These are phyloP conservation scores for Deinandra increscens DNA, from an alignment of 129 eudicot species.

Conservation along the genomic window DNA sequence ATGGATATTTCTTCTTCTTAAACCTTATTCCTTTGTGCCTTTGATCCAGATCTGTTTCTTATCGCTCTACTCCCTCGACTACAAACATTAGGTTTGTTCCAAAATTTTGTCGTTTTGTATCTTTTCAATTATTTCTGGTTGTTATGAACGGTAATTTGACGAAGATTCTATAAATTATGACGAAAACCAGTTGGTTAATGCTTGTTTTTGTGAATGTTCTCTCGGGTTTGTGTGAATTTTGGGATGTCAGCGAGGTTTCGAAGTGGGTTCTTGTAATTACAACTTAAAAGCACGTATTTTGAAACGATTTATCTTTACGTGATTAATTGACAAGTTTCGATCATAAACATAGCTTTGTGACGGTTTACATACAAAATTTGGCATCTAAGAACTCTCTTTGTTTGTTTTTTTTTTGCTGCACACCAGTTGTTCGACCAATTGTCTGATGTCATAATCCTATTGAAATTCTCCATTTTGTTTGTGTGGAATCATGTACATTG, in stretches of 20 bases:
- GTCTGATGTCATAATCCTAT: slow-evolving; percentile 9
- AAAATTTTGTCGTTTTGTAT: slow-evolving; percentile 20
- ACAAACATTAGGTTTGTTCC: slow-evolving; percentile 40
- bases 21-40: slow-evolving; percentile 28
- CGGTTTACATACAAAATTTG: neutral
- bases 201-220: neutral
- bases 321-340: neutral
- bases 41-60: slow-evolving; percentile 56
- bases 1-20: slow-evolving; percentile 28
- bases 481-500: neutral
- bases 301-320: neutral
- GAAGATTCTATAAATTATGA: neutral
- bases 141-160: slow-evolving; percentile 10
- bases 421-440: slow-evolving; percentile 22
- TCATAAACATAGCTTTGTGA: slow-evolving; percentile 3
- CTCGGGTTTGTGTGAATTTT: slow-evolving; percentile 18
- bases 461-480: slow-evolving; percentile 5
- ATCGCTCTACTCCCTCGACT: slow-evolving; percentile 29
- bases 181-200: slow-evolving; percentile 2
- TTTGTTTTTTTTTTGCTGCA: slow-evolving; percentile 17
- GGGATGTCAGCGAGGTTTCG: slow-evolving; percentile 2
- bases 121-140: slow-evolving; percentile 9
- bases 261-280: slow-evolving; percentile 11
- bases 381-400: neutral
- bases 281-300: slow-evolving; percentile 12